These are phyloP conservation scores for Agrocybe pediades DNA, from an alignment of 768 basidiomycete genomes.

Conservation along the genomic window DNA sequence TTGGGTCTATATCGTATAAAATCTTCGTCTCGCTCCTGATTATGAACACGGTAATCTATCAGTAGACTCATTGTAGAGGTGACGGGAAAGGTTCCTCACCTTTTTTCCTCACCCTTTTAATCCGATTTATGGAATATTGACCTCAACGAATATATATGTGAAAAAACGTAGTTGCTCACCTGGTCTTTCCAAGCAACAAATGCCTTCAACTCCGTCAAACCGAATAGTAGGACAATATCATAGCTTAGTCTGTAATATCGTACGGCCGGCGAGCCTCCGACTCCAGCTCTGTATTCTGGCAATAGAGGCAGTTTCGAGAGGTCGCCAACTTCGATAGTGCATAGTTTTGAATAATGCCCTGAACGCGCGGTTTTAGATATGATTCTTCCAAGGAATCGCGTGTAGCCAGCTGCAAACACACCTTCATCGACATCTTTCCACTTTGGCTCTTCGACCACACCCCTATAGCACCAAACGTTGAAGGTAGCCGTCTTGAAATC, in stretches of 20 bases:
- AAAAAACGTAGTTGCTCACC: slow-evolving; percentile 26
- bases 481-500: slow-evolving; percentile 20
- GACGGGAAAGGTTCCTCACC: background rate
- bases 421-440: slow-evolving; percentile 31
- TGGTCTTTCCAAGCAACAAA: slow-evolving; percentile 53
- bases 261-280: slow-evolving; percentile 9
- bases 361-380: background rate
- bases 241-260: slow-evolving; percentile 36
- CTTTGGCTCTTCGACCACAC: slow-evolving; percentile 21
- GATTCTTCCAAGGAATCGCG: background rate
- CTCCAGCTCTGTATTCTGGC: slow-evolving; percentile 14
- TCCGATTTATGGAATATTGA: background rate
- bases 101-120: slow-evolving; percentile 15
- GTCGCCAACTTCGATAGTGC: slow-evolving; percentile 28
- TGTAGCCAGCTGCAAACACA: slow-evolving; percentile 14
- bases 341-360: slow-evolving; percentile 30
- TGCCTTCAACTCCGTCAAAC: slow-evolving; percentile 53
- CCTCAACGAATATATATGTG: background rate
- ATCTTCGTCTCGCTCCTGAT: slow-evolving; percentile 37
- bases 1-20: slow-evolving; percentile 29
- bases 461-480: slow-evolving; percentile 28
- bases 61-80: background rate
- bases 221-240: slow-evolving; percentile 52
- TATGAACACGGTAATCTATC: background rate
- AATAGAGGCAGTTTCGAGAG: slow-evolving; percentile 23